Conservation (phyloP, 306 rosid genomes). For the Comarum palustre region DNA sequence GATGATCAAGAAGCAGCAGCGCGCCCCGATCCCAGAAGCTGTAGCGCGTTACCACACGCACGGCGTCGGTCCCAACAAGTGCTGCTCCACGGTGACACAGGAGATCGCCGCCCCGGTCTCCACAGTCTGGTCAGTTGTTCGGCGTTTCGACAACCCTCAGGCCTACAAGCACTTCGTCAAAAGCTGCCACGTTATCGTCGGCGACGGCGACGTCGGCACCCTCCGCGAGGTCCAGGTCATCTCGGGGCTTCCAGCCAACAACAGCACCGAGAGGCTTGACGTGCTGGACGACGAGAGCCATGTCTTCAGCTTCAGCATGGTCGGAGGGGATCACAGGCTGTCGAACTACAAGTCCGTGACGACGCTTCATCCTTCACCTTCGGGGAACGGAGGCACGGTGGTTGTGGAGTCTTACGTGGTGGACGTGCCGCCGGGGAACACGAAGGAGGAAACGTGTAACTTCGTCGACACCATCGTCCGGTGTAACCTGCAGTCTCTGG, state of each 20-base stretch:
- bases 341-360: conserved; percentile 80
- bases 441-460: conserved; percentile 70
- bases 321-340: conserved; percentile 92
- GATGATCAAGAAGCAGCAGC: background rate
- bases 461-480: conserved; percentile 87
- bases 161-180: conserved; percentile 90
- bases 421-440: conserved; percentile 92
- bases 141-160: conserved; percentile 94
- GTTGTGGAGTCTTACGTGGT: conserved; percentile 91
- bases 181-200: conserved; percentile 83
- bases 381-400: conserved; percentile 41
- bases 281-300: conserved; percentile 89
- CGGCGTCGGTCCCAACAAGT: conserved; percentile 49
- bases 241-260: conserved; percentile 87
- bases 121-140: conserved; percentile 87
- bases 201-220: conserved; percentile 81
- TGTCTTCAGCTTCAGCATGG: conserved; percentile 82
- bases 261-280: conserved; percentile 88
- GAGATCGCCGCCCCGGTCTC: conserved; percentile 77
- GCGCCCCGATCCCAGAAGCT: conserved; percentile 41
- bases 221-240: conserved; percentile 77
- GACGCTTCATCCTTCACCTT: conserved; percentile 53
- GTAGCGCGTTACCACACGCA: conserved; percentile 63
- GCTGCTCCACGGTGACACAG: conserved; percentile 79
- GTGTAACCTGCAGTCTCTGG: conserved; percentile 88